These are phyloP conservation scores for Voacanga thouarsii DNA, from an alignment of 257 asterid species.

Conservation along the genomic window DNA sequence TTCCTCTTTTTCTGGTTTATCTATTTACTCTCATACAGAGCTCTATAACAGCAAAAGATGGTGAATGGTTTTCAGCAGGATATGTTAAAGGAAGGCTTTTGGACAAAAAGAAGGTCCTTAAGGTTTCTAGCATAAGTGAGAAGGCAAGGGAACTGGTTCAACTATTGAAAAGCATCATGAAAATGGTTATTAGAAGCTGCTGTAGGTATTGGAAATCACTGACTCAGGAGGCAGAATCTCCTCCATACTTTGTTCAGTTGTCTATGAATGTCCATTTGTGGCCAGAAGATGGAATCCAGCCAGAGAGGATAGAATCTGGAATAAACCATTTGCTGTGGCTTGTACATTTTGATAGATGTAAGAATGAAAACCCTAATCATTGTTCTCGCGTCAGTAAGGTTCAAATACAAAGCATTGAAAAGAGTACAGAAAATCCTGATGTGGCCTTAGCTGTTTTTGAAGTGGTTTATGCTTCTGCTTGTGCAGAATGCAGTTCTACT, in stretches of 20 bases:
- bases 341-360: constrained; percentile 73
- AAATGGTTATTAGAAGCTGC: constrained; percentile 52
- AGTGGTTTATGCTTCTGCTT: constrained; percentile 76
- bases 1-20: constrained; percentile 89
- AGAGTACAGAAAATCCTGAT: constrained; percentile 51
- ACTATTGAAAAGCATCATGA: constrained; percentile 36
- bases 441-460: constrained; percentile 91
- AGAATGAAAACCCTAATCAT: constrained; percentile 39
- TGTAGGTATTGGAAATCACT: constrained; percentile 93
- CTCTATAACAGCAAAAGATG: constrained; percentile 96
- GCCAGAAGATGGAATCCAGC: constrained; percentile 99
- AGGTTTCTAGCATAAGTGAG: constrained; percentile 58
- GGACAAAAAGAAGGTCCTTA: constrained; percentile 34
- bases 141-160: constrained; percentile 44
- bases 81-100: constrained; percentile 44
- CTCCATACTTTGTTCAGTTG: constrained; percentile 95
- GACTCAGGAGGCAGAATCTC: constrained; percentile 98
- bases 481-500: constrained; percentile 52
- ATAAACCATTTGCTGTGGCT: constrained; percentile 70
- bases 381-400: constrained; percentile 88
- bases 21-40: constrained; percentile 90
- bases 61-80: constrained; percentile 84
- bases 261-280: constrained; percentile 83
- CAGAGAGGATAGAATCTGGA: constrained; percentile 96
- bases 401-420: constrained; percentile 92